Evolutionary conservation across 2,329 filamentous ascomycete species (phyloP).

Genomic region (Exserohilum turcica): DNA sequence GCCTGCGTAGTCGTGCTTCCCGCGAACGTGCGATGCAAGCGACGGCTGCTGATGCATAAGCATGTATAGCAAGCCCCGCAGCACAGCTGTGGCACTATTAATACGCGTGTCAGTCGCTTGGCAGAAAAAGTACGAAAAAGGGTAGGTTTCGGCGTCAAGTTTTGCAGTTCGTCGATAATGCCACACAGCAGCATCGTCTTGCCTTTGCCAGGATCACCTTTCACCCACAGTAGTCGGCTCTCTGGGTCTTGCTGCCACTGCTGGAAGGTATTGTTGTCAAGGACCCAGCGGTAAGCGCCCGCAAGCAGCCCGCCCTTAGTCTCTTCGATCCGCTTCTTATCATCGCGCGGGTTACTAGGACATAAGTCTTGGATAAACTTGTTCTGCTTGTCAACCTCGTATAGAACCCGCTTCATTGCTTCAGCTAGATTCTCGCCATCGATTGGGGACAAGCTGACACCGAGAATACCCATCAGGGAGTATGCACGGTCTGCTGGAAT

Average conservation of each 20-base stretch:
- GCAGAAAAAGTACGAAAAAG: constrained; percentile 44
- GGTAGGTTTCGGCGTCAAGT: not conserved
- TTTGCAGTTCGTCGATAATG: not conserved
- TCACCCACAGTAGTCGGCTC: not conserved
- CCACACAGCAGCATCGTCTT: not conserved
- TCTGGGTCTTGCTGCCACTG: not conserved
- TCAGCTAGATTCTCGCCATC: constrained; percentile 11
- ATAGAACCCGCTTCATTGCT: constrained; percentile 19
- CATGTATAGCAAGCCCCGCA: constrained; percentile 53
- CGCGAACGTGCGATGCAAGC: constrained; percentile 26
- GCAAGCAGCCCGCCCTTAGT: not conserved
- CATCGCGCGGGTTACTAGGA: constrained; percentile 10
- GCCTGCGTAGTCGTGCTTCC: constrained; percentile 33
- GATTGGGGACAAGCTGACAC: not conserved
- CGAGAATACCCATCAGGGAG: constrained; percentile 13
- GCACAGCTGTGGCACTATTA: constrained; percentile 49
- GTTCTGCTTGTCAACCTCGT: constrained; percentile 13
- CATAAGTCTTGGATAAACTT: too few relatives aligned
- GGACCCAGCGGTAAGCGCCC: constrained; percentile 11
- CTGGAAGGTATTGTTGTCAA: not conserved
- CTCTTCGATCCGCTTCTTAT: constrained; percentile 1
- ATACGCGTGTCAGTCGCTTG: constrained; percentile 42
- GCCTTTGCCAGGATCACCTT: not conserved
- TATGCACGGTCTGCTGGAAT: constrained; percentile 7
- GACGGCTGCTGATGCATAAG: constrained; percentile 44